Base-by-base conservation (phyloP, 495 filamentous ascomycete genomes). In the Chlorociboria aeruginascens region DNA sequence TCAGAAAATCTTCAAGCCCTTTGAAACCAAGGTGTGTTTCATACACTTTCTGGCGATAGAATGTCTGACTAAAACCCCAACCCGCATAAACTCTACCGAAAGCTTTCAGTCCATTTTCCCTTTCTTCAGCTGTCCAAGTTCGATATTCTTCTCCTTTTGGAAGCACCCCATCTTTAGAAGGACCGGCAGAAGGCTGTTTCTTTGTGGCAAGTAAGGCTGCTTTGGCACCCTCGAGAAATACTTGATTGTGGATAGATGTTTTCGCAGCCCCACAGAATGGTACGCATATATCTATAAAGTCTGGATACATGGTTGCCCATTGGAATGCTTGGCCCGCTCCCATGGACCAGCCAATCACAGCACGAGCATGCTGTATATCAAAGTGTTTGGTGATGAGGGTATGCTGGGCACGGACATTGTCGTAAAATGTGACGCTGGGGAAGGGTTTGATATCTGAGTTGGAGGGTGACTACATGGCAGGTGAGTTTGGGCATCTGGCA, bases 31-130 rank as follows among this genome's bases (percentile, higher is more conserved):
- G 67, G 3, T 53, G 63, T 20, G 56, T 76, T 59, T 82, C 75
- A 61, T 78, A 80, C 33, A 84, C 46, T 55, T 76, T 79, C 50
- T 82, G 67, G 3, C 82, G 67, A 52, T 87, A 87, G 53, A 85
- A 86, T 0, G 81, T 69, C 49, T 85, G 80, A 46, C 76, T 81
- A 58, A 86, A 80, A 3, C 82, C 82, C 83, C 83, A 87, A 9
- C 81, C 82, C 32, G 83, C 81, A 69, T 87, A 87, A 0, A 74
- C 82, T 37, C 82, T 69, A 0, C 78, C 82, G 57, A 86, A 71
- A 7, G 82, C 81, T 58, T 79, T 84, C 46, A 87, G 58, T 0
- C 82, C 83, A 37, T 74, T 64, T n/a, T 69, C 63, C 28, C 62
- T 74, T 53, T 84, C 77, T 46, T 72, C 63, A 1, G 60, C 63